A percentile compares a stretch with the other conserved stretches of the same genome.
Conservation (phyloP, 768 basidiomycete species). For the Collybia nuda region DNA sequence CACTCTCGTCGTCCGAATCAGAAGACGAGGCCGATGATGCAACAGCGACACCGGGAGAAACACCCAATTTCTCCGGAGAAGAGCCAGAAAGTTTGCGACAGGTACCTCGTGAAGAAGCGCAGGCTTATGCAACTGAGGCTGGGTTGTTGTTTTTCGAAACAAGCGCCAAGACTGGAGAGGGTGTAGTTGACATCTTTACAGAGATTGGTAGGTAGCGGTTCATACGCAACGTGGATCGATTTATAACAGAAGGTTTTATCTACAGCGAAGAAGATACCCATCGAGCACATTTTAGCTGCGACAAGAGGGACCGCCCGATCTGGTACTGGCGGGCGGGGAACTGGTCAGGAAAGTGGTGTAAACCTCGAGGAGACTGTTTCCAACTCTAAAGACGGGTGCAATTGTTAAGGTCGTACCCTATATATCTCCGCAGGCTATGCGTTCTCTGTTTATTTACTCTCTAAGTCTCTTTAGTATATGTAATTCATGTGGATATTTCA, state of each 20-base stretch:
- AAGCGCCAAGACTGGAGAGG: constrained; percentile 95
- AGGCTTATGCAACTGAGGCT: constrained; percentile 95
- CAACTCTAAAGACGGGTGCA: constrained; percentile 78
- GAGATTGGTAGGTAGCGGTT: constrained; percentile 84
- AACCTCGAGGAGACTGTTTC: constrained; percentile 67
- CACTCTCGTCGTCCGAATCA: constrained; percentile 58
- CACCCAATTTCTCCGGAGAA: constrained; percentile 40
- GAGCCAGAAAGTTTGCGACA: constrained; percentile 80
- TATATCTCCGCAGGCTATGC: constrained; percentile 16
- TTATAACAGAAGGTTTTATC: constrained; percentile 2
- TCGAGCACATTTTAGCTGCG: constrained; percentile 91
- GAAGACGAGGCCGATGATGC: constrained; percentile 93
- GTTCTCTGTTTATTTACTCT: constrained; percentile 16
- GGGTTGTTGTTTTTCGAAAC: constrained; percentile 96
- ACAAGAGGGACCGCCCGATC: constrained; percentile 70
- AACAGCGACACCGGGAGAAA: constrained; percentile 82
- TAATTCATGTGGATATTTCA: too few relatives aligned
- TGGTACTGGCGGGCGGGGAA: constrained; percentile 51
- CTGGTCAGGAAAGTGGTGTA: constrained; percentile 58
- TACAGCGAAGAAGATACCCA: constrained; percentile 64
- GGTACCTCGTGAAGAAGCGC: constrained; percentile 92
- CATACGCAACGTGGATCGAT: background rate
- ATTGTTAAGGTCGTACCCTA: constrained; percentile 53
- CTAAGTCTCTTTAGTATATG: constrained; percentile 1
- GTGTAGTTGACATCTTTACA: constrained; percentile 94